phyloP scores from a whole-genome alignment of 306 rosid genomes.

The Alnus glutinosa region DNA sequence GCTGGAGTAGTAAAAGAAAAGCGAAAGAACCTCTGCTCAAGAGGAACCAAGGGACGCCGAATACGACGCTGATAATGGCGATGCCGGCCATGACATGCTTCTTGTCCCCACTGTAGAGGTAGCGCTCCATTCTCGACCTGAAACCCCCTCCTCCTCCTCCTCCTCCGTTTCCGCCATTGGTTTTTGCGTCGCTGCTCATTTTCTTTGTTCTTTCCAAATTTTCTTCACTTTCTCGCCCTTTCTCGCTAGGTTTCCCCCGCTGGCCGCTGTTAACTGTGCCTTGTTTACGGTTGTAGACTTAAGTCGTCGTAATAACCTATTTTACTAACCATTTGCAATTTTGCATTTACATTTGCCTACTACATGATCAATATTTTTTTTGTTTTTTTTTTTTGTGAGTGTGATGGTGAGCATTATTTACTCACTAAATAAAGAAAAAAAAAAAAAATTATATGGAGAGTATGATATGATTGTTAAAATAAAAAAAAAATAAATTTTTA shows the following conservation, averaged over 20 bases:
- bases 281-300: background rate
- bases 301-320: too few relatives aligned
- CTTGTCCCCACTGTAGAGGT: slow-evolving; percentile 80
- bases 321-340: too few relatives aligned
- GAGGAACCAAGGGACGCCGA: slow-evolving; percentile 70
- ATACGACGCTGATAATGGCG: slow-evolving; percentile 60
- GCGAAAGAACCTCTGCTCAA: slow-evolving; percentile 58
- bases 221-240: background rate
- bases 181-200: slow-evolving; percentile 63
- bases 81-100: slow-evolving; percentile 79
- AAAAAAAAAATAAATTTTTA: too few relatives aligned
- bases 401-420: too few relatives aligned
- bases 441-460: too few relatives aligned
- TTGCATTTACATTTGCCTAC: too few relatives aligned
- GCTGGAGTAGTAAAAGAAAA: background rate
- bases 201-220: background rate
- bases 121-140: slow-evolving; percentile 60
- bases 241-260: background rate
- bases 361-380: too few relatives aligned
- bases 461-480: too few relatives aligned
- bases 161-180: slow-evolving; percentile 27
- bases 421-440: too few relatives aligned
- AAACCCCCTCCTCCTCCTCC: slow-evolving; percentile 48
- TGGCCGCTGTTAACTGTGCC: background rate
- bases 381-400: too few relatives aligned